These are phyloP conservation scores for Coemansia erecta DNA, from an alignment of 192 early-diverging fungal species.

Conservation along the genomic window DNA sequence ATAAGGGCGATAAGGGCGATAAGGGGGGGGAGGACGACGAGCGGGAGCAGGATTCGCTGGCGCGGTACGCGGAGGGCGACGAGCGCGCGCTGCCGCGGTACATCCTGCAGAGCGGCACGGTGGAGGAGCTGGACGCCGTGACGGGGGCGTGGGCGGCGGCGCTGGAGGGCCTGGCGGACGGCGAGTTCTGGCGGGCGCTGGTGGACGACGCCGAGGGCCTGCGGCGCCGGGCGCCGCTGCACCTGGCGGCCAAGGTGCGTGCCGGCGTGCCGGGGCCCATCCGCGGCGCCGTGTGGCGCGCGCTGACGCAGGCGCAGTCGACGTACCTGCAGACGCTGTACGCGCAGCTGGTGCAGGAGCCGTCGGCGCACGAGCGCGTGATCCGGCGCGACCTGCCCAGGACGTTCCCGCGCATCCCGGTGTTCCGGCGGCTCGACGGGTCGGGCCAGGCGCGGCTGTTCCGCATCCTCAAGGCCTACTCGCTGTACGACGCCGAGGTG, in stretches of 20 bases:
- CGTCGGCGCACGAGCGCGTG: slow-evolving; percentile 81
- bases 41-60: too few species aligned
- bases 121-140: slow-evolving; percentile 36
- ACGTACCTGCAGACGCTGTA: slow-evolving; percentile 81
- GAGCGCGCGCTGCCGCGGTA: slow-evolving; percentile 47
- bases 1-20: too few species aligned
- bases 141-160: slow-evolving; percentile 39
- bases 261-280: slow-evolving; percentile 77
- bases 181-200: slow-evolving; percentile 43
- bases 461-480: slow-evolving; percentile 89
- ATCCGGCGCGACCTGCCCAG: slow-evolving; percentile 90
- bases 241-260: slow-evolving; percentile 40
- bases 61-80: slow-evolving; percentile 38
- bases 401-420: slow-evolving; percentile 86
- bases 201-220: slow-evolving; percentile 24
- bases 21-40: too few species aligned
- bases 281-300: slow-evolving; percentile 89
- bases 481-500: slow-evolving; percentile 88
- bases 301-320: slow-evolving; percentile 80
- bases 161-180: slow-evolving; percentile 26
- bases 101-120: slow-evolving; percentile 27
- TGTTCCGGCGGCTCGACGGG: slow-evolving; percentile 80
- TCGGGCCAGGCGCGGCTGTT: slow-evolving; percentile 85
- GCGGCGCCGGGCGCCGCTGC: slow-evolving; percentile 29
- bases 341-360: slow-evolving; percentile 68